Percentiles rank a stretch among this genome's conserved stretches.
Evolutionary conservation across 495 filamentous ascomycete species (phyloP).

Genomic region (Aspergillus mulundensis): DNA sequence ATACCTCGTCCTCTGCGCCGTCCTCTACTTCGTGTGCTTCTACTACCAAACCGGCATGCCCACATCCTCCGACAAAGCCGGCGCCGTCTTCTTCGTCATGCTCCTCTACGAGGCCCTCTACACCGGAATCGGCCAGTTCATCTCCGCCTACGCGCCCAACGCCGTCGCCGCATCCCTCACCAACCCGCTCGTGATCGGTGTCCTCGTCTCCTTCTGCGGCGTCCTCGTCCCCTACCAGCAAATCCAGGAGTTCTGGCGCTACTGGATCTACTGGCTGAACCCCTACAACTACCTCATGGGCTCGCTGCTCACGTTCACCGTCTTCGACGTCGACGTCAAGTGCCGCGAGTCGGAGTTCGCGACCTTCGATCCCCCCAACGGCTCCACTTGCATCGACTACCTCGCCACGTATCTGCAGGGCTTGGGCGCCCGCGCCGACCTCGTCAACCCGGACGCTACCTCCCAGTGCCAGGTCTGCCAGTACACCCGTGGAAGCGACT

Average conservation of each 20-base stretch:
- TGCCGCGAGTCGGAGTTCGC: constrained; percentile 58
- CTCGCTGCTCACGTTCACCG: constrained; percentile 52
- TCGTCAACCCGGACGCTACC: constrained; percentile 52
- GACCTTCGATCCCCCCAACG: constrained; percentile 49
- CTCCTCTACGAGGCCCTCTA: constrained; percentile 53
- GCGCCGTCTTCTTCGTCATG: constrained; percentile 53
- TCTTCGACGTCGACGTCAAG: constrained; percentile 51
- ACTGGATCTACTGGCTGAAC: constrained; percentile 74
- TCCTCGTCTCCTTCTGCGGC: constrained; percentile 56
- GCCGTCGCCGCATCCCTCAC: constrained; percentile 52
- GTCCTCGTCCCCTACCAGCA: constrained; percentile 47
- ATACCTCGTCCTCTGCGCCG: constrained; percentile 46
- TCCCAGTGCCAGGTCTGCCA: constrained; percentile 57
- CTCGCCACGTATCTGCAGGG: constrained; percentile 43
- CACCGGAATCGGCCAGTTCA: constrained; percentile 57
- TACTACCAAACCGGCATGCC: constrained; percentile 46
- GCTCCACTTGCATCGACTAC: constrained; percentile 53
- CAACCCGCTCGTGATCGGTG: constrained; percentile 55
- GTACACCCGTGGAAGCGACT: constrained; percentile 35
- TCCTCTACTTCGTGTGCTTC: constrained; percentile 50
- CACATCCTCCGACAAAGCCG: constrained; percentile 40
- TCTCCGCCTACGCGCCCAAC: constrained; percentile 55
- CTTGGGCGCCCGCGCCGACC: constrained; percentile 45
- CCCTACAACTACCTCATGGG: constrained; percentile 68
- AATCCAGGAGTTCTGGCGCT: constrained; percentile 59